Percentiles rank a stretch among this genome's conserved stretches.
Conservation (phyloP, 116 monocot species). For the Iris pallida region DNA sequence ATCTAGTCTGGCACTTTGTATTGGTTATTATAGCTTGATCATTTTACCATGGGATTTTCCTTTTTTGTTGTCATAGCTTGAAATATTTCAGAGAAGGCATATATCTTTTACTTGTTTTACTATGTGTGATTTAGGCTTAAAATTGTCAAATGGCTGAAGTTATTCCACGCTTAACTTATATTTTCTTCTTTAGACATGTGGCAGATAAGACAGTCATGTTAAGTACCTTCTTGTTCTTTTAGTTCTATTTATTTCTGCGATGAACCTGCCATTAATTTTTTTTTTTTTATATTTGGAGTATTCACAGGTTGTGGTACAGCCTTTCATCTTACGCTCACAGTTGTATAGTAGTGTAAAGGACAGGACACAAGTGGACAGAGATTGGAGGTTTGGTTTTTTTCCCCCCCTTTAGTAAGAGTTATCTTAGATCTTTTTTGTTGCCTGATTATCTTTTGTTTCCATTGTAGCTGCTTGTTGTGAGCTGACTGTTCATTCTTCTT, state of each 20-base stretch:
- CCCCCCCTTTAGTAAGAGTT: neutral
- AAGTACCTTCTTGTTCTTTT: neutral
- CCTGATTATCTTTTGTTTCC: too few species aligned
- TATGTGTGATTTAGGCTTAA: neutral
- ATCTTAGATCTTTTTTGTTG: neutral
- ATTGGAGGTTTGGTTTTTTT: conserved; percentile 58
- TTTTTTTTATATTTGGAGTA: neutral
- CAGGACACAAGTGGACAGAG: conserved; percentile 91
- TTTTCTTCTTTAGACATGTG: neutral
- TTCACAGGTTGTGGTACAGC: conserved; percentile 52
- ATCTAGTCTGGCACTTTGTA: too few species aligned
- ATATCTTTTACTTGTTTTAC: neutral
- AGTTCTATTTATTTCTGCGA: neutral
- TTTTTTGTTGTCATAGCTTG: too few species aligned
- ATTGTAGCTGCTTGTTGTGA: too few species aligned
- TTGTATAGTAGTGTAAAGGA: conserved; percentile 78
- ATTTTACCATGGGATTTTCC: neutral
- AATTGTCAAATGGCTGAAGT: neutral
- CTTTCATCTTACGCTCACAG: conserved; percentile 75
- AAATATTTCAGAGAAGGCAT: neutral
- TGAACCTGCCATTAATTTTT: neutral
- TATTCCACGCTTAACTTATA: neutral
- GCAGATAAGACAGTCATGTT: neutral
- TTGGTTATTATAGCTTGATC: too few species aligned
- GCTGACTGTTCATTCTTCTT: too few species aligned